Percentiles rank a stretch among this genome's conserved stretches.
Conservation (phyloP, 192 early-diverging fungal species). For the Dimargaris verticillata region DNA sequence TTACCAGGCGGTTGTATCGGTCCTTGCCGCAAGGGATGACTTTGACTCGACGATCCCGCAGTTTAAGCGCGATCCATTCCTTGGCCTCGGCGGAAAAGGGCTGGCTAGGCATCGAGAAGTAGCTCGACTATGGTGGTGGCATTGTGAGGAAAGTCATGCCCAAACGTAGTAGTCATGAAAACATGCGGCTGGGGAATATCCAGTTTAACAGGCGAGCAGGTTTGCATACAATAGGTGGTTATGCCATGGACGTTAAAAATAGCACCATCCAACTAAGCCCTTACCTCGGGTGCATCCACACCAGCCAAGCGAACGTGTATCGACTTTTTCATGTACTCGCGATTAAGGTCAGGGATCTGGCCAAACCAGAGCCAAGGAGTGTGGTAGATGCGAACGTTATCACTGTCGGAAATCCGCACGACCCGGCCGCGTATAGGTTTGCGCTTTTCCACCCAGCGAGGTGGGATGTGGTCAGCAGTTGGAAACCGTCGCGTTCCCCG, state of each 20-base stretch:
- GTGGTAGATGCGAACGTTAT: slow-evolving; percentile 39
- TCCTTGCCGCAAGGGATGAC: slow-evolving; percentile 34
- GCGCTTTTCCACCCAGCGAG: slow-evolving; percentile 20
- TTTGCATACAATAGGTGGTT: too few species aligned
- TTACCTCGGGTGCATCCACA: slow-evolving; percentile 51
- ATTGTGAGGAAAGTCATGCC: too few species aligned
- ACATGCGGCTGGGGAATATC: too few species aligned
- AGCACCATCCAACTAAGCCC: background rate
- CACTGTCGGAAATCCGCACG: slow-evolving; percentile 33
- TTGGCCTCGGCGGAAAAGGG: slow-evolving; percentile 37
- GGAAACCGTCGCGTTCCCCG: slow-evolving; percentile 18
- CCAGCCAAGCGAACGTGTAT: slow-evolving; percentile 47
- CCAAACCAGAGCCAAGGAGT: slow-evolving; percentile 26
- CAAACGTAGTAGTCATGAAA: too few species aligned
- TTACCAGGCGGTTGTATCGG: slow-evolving; percentile 42
- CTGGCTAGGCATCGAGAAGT: slow-evolving; percentile 48
- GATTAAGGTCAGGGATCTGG: slow-evolving; percentile 4
- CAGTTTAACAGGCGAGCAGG: too few species aligned
- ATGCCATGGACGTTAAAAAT: too few species aligned
- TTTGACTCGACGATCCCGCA: slow-evolving; percentile 26
- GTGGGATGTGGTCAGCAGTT: slow-evolving; percentile 27
- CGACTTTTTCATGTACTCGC: slow-evolving; percentile 35
- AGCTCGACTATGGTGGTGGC: slow-evolving; percentile 20
- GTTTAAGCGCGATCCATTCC: slow-evolving; percentile 24
- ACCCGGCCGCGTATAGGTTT: slow-evolving; percentile 24